A percentile compares a stretch with the other conserved stretches of the same genome.
These are phyloP conservation scores for Limnanthes douglasii DNA, from an alignment of 345 rosid genomes.

Conservation along the genomic window DNA sequence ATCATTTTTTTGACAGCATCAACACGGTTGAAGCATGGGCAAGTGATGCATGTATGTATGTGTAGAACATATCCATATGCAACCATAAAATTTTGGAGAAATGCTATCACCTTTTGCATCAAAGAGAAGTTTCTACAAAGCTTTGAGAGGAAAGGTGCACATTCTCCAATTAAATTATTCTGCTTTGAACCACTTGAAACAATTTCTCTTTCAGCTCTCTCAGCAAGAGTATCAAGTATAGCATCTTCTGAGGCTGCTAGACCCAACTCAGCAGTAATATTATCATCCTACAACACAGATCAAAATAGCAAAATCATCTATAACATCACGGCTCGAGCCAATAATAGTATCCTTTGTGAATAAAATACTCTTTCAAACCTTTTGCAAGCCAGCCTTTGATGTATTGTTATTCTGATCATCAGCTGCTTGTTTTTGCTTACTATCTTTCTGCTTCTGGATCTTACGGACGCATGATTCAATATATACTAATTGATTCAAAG, in stretches of 20 bases:
- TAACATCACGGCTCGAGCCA: background rate
- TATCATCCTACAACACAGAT: slow-evolving; percentile 35
- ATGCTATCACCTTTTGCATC: slow-evolving; percentile 61
- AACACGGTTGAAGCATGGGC: slow-evolving; percentile 4
- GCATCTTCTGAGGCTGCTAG: slow-evolving; percentile 94
- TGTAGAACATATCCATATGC: background rate
- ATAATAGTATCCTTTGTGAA: too few relatives aligned
- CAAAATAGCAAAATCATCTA: too few relatives aligned
- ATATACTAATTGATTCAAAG: slow-evolving; percentile 91
- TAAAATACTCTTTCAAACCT: slow-evolving; percentile 34
- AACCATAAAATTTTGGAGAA: background rate
- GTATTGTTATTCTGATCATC: slow-evolving; percentile 20
- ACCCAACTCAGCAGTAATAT: slow-evolving; percentile 88
- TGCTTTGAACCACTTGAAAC: slow-evolving; percentile 43
- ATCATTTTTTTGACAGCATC: background rate
- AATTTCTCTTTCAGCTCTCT: slow-evolving; percentile 85
- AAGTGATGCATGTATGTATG: slow-evolving; percentile 4
- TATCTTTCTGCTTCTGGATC: slow-evolving; percentile 73
- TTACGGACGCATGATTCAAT: slow-evolving; percentile 78
- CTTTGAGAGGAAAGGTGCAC: slow-evolving; percentile 74
- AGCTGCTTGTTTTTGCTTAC: slow-evolving; percentile 26
- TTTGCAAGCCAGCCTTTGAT: slow-evolving; percentile 14
- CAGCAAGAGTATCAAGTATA: slow-evolving; percentile 63
- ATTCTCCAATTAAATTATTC: slow-evolving; percentile 68
- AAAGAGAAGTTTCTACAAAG: slow-evolving; percentile 75